Percentiles rank a stretch among this genome's conserved stretches.
These are phyloP conservation scores for Daldinia vernicosa DNA, from an alignment of 495 filamentous ascomycete genomes.

Conservation along the genomic window DNA sequence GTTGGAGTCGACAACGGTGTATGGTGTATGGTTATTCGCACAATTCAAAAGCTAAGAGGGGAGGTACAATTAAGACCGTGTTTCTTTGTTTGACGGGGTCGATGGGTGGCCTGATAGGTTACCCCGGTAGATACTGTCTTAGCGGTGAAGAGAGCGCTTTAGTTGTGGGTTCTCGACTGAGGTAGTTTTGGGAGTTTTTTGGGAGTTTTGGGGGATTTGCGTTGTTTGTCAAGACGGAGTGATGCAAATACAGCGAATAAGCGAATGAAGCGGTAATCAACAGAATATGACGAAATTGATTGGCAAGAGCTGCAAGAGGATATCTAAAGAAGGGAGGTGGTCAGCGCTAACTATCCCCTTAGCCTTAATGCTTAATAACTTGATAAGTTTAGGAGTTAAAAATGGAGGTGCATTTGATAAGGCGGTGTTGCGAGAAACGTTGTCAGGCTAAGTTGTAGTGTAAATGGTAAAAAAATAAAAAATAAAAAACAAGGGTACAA, in stretches of 20 bases:
- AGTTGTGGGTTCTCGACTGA: neutral
- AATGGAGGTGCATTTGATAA: slow-evolving; percentile 1
- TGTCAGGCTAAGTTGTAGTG: slow-evolving; percentile 5
- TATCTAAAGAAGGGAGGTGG: slow-evolving; percentile 38
- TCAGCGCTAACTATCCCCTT: slow-evolving; percentile 33
- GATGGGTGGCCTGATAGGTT: neutral
- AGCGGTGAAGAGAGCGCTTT: neutral
- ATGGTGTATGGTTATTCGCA: slow-evolving; percentile 5
- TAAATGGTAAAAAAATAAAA: neutral
- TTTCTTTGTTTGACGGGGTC: slow-evolving; percentile 25
- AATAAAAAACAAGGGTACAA: neutral
- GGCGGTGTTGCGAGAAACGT: too few species aligned
- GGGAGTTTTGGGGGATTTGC: too few species aligned
- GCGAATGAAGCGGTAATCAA: slow-evolving; percentile 22
- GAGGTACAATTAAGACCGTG: neutral
- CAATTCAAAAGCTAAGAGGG: neutral
- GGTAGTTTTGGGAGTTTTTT: neutral
- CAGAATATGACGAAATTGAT: slow-evolving; percentile 42
- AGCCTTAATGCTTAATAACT: slow-evolving; percentile 18
- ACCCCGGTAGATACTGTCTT: neutral
- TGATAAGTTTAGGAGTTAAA: slow-evolving; percentile 8
- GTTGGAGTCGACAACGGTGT: neutral
- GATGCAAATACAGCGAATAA: neutral
- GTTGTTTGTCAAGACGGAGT: slow-evolving; percentile 11
- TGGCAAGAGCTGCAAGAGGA: slow-evolving; percentile 14